Percentiles rank a stretch among this genome's conserved stretches.
phyloP scores from a whole-genome alignment of 345 rosid species.

The Eucalyptus pumila region DNA sequence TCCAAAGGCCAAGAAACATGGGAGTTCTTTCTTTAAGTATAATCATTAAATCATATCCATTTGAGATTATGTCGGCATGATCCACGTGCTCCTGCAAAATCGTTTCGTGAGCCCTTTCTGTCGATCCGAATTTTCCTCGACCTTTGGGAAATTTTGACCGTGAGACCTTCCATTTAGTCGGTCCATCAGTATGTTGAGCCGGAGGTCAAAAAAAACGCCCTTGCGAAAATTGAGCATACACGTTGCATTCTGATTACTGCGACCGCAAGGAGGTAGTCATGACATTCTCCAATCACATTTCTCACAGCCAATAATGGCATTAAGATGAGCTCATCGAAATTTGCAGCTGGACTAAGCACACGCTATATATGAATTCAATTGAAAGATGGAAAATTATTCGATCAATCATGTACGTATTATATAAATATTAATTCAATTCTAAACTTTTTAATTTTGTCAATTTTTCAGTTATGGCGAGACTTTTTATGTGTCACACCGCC shows the following conservation, averaged over 20 bases:
- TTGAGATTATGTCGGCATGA: background rate
- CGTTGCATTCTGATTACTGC: background rate
- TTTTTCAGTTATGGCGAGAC: rapidly evolving
- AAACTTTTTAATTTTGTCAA: too few species aligned
- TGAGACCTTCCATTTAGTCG: background rate
- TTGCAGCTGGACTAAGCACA: background rate
- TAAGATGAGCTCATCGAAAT: background rate
- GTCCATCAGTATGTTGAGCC: background rate
- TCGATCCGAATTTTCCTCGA: background rate
- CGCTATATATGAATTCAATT: too few species aligned
- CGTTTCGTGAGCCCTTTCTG: background rate
- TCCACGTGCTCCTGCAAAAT: background rate
- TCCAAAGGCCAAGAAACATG: background rate
- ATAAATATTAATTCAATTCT: background rate
- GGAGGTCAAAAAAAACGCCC: background rate
- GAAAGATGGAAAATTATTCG: too few species aligned
- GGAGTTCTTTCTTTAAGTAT: background rate
- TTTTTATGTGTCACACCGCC: background rate
- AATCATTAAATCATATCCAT: background rate
- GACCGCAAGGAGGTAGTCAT: too few species aligned
- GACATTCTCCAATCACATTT: too few species aligned
- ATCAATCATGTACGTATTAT: too few species aligned
- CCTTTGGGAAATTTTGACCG: background rate
- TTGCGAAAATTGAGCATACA: too few species aligned
- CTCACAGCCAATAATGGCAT: background rate